A percentile compares a stretch with the other conserved stretches of the same genome.
Conservation (phyloP, 441 rosid genomes). For the Populus tomentosa region DNA sequence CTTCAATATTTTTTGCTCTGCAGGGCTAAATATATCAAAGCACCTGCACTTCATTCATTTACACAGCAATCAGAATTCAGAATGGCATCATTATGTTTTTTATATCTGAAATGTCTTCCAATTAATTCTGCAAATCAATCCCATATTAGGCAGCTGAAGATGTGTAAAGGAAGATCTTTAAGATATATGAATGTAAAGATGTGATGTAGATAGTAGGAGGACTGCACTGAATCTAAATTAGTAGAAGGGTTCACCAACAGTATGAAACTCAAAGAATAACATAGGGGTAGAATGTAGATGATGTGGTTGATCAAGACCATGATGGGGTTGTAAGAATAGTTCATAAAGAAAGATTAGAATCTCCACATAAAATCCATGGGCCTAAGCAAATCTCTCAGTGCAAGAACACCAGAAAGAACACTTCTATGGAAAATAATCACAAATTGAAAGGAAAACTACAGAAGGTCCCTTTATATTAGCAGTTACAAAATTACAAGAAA, state of each 20-base stretch:
- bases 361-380: neutral
- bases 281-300: neutral
- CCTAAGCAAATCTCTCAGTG: neutral
- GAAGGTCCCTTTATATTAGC: neutral
- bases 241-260: neutral
- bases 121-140: neutral
- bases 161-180: neutral
- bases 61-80: neutral
- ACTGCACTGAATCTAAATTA: neutral
- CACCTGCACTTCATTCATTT: constrained; percentile 46
- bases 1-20: constrained; percentile 65
- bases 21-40: constrained; percentile 74
- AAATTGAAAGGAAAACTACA: neutral
- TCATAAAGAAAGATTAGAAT: neutral
- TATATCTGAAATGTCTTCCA: neutral
- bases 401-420: neutral
- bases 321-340: neutral
- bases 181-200: neutral
- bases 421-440: neutral
- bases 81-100: neutral
- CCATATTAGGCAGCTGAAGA: neutral
- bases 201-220: neutral
- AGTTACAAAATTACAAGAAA: neutral
- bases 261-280: neutral
- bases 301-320: neutral